Evolutionary conservation across 768 basidiomycete species (phyloP), one percentile per base, ranked within the genome.

Genomic region (Suillus decipiens): DNA sequence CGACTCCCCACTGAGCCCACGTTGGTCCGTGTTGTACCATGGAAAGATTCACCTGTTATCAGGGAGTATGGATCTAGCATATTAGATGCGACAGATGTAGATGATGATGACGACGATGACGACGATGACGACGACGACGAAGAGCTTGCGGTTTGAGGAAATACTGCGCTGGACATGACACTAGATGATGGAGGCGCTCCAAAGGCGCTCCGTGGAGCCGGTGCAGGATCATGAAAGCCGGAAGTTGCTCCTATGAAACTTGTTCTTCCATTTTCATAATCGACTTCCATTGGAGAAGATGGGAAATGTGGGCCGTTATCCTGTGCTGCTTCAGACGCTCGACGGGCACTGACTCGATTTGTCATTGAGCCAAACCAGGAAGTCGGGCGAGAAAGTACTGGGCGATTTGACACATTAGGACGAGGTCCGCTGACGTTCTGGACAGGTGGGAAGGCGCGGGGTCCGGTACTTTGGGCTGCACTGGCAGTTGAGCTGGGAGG

Each of bases 291-390:
- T 19, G 56, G 37, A 31, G 56, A 57, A 39, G 56, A 19, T 41
- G 28, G 24, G 6, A 41, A 41, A 31, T 17, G 39, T 31, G 39
- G 5, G 39, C 39, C 37, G 11, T 5, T 57, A 28, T 57, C 56
- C 39, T 31, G 56, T 11, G 24, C 9, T 17, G 39, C 19, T 12
- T 57, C 56, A 57, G 56, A 24, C 17, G 28, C 39, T 28, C 56
- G 39, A 28, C 56, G 56, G 41, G 56, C 36, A 17, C 36, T 57
- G 5, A 39, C 24, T 57, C 56, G 24, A 57, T 39, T 41, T 17
- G 56, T 57, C 56, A 57, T 55, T 37, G 54, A 57, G 17, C 56
- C 56, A 57, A 57, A 57, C 56, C 56, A 57, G 22, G 56, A 57
- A 57, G 56, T 57, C 28, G 56, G 56, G 24, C 56, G 56, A 1